Evolutionary conservation across 805 yeast species (phyloP), one percentile per base, ranked within the genome.

Genomic region (Cyberlindnera sargentensis): DNA sequence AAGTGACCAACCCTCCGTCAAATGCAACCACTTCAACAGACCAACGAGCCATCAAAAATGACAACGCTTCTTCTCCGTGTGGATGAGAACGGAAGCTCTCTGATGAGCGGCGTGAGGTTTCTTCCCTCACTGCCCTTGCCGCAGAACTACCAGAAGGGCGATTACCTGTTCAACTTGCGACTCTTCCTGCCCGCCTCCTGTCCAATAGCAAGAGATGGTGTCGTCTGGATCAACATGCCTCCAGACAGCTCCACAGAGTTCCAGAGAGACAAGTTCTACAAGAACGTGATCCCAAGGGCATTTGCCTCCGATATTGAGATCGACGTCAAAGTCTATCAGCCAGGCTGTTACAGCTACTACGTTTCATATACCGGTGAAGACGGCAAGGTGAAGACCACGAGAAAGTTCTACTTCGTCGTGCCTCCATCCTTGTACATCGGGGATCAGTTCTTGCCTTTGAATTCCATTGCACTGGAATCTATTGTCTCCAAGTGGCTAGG

Each of bases 401-500:
- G 80, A 31, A 72, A 75, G 51, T 81, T 70, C 63, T 80, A 82
- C 61, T 86, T 91, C 62, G 82, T 79, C 29, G 95, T 84, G 9
- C 88, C 90, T 1, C 95, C 96, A 3, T 77, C 80, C 10, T 71
- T 91, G 45, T 66, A 68, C 36, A 67, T 86, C 44, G 71, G 74
- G 38, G 78, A 67, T 36, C 59, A 70, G 15, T 78, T 72, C 51
- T 53, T 90, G 29, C 82, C 91, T 2, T 73, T 90, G 57, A 86
- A 90, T 57, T 74, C 90, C 7, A 74, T 91, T 48, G 82, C 86
- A 39, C 68, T 91, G 58, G 93, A 90, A 62, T 78, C 95, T 1
- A 80, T 93, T 34, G 77, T 91, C 4, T 86, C 96, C 34, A 91
- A 91, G 66, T 88, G 96, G 91, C 76, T 90, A 66, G 96, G 97